Conservation (phyloP, 192 early-diverging fungal species). For the Backusella australiensis region DNA sequence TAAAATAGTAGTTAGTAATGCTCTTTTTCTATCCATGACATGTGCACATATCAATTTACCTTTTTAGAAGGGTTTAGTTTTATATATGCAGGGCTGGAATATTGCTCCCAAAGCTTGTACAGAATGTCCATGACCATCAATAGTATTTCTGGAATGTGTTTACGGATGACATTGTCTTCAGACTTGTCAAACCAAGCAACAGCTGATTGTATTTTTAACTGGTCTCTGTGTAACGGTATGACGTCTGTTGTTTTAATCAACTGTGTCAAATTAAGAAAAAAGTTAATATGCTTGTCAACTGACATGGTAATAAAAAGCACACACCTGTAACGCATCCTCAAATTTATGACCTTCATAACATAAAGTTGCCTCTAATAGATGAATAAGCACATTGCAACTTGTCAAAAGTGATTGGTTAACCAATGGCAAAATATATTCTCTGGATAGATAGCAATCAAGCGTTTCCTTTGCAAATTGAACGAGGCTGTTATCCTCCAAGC, state of each 20-base stretch:
- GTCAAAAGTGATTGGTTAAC: background rate
- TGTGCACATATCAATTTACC: background rate
- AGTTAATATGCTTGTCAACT: background rate
- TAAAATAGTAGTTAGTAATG: background rate
- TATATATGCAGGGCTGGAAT: background rate
- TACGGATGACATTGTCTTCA: background rate
- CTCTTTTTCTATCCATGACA: too few relatives aligned
- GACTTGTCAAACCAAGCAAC: background rate
- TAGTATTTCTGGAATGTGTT: slow-evolving; percentile 5
- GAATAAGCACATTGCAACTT: slow-evolving; percentile 23
- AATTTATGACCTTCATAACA: slow-evolving; percentile 50
- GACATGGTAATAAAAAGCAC: too few relatives aligned
- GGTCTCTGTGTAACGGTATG: background rate
- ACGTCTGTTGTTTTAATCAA: background rate
- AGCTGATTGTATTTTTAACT: background rate
- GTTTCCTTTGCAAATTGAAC: background rate
- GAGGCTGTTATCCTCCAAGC: background rate
- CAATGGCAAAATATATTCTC: background rate
- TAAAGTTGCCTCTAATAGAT: slow-evolving; percentile 46
- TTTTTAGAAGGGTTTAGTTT: background rate
- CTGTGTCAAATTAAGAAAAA: background rate
- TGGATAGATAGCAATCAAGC: background rate
- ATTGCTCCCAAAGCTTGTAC: background rate
- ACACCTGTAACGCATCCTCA: slow-evolving; percentile 60
- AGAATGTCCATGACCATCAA: background rate